Evolutionary conservation across 305 asterid genomes (phyloP), one percentile per base, ranked within the genome.

Genomic region (Fraxinus platypoda): DNA sequence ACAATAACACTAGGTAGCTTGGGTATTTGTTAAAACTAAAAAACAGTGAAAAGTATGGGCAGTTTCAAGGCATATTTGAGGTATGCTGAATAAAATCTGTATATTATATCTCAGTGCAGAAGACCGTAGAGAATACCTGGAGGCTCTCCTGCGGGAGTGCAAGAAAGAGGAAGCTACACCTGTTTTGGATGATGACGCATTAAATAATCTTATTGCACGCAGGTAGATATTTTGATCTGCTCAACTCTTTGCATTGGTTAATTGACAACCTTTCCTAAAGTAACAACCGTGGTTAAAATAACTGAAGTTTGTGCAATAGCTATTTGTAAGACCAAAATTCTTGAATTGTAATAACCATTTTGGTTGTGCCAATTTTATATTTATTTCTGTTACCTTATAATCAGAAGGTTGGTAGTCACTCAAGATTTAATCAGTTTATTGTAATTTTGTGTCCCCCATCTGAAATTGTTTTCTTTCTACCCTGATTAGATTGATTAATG

Each of bases 121-220:
- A 89, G 99, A 95, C 88, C 96, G 99, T 86, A 92, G 98, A 86
- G 99, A 97, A 88, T 97, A 97, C 91, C 87, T 97, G 91, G 99
- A 97, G 93, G 85, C 99, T 85, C 98, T 97, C 85, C 93, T 97
- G 79, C 92, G 99, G 74, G 99, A 97, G 91, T 87, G 96, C 90
- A 97, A 97, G 91, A 95, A 91, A 88, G 99, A 97, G 89, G 99
- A 95, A 87, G 94, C 86, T 86, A 92, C 98, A 57, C 96, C 97
- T 87, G 99, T 97, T 90, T 85, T 93, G 79, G 98, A 93, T 83
- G 99, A 97, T 88, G 98, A 97, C 85, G 94, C 97, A 71, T 91
- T 97, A 54, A 97, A 97, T 95, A 93, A 97, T 87, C 85, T 91
- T 80, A 93, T 97, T 87, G 99, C 99, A 0, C 97, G 99, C 86